Base-by-base conservation (phyloP, 2,329 filamentous ascomycete genomes). In the Microdochium bolleyi region DNA sequence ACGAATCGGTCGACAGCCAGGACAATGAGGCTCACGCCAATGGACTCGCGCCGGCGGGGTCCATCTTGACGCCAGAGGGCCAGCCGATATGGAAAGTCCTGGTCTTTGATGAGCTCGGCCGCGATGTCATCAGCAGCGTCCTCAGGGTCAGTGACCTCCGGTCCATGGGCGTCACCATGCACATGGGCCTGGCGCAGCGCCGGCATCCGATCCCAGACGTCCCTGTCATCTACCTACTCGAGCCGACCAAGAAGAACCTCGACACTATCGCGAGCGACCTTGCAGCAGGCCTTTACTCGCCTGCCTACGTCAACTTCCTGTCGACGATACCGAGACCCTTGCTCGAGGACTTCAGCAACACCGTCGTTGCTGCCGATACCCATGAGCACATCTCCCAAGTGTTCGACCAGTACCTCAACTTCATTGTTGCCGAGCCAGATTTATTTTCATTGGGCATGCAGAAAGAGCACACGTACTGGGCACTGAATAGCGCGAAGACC, bases 41-140 rank as follows among this genome's bases (percentile, higher is more conserved):
- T 63, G 85, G 84, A 50, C 73, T 86, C 52, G 78, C 85, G 52
- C 82, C 87, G 22, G 80, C 85, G 37, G 85, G 85, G n/a, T 87
- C 89, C 16, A 88, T 96, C 51, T 75, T 96, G 56, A 91, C 91
- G 60, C 80, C 89, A 49, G 87, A 95, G 61, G 91, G 92, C 57
- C 89, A 95, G 63, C 92, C 92, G 1, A 92, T 96, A 73, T 97
- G 92, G 92, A 97, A 97, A 70, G 89, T 97, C 7, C 76, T 99
- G 51, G 90, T 99, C 10, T 97, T 99, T 66, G 95, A 99, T 70
- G 88, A 92, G 61, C 70, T 85, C 3, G 94, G 92, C 49, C 82
- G 92, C 67, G 92, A 97, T 80, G 89, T 99, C 54, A 96, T 99
- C 64, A 96, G 91, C 74, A 96, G 92, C 64, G 92, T 99, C 2